Evolutionary conservation across 306 rosid genomes (phyloP), one percentile per base, ranked within the genome.

Genomic region (Medicago ruthenica): DNA sequence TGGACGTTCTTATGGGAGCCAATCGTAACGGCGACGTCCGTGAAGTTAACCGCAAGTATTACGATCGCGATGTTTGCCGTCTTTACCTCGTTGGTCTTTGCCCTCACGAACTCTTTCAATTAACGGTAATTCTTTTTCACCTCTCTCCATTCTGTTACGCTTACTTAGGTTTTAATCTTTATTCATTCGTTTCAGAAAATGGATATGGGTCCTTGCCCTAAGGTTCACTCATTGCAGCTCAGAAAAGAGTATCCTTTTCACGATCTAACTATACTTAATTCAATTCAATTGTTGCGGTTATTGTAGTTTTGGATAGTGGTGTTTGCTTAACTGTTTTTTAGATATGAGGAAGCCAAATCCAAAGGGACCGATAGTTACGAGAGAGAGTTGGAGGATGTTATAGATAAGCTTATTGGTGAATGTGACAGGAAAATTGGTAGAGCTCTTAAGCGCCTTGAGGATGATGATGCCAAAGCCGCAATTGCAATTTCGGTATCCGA

Each of bases 201-300:
- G 98, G 98, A 96, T 70, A 96, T 92, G 99, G 98, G 99, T 1
- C 97, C 99, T 0, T 96, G 99, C 83, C 97, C 98, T 5, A 96
- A 96, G 87, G 96, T 92, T 8, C 99, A 96, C 81, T 96, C 99
- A n/a, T 80, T 96, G 86, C 99, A 92, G 89, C 93, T 96, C 60
- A 86, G 99, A 76, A 93, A 92, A 80, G 99, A 96, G 99, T 96
- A 96, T 96, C 98, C 96, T 89, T 24, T 24, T 89, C 18, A 20
- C 66, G 86, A 86, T 60, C 51, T 67, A 24, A 2, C 22, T 5
- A 14, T 54, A 7, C 9, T 51, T 20, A 13, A 2, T 55, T 13
- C 5, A 20, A 47, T 60, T 13, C n/a, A n/a, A n/a, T n/a, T 18
- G 8, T 51, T 71, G 31, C n/a, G 15, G 21, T 44, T 39, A 13